Percentiles rank a stretch among this genome's conserved stretches.
phyloP scores from a whole-genome alignment of 192 early-diverging fungal genomes.

The Coemansia sp. region DNA sequence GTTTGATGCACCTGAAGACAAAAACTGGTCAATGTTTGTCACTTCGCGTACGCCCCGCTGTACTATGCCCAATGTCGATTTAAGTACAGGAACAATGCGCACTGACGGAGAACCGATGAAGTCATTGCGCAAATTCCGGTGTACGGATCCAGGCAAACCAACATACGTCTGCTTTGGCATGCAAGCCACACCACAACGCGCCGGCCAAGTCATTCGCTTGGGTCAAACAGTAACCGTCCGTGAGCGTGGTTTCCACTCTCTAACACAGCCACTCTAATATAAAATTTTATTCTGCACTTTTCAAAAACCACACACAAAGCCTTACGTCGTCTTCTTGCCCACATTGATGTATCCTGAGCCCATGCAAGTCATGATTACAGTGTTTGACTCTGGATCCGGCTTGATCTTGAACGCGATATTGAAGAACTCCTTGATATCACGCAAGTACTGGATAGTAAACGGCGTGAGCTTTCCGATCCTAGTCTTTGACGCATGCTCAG shows the following conservation, averaged over 20 bases:
- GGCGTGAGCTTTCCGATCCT: conserved; percentile 82
- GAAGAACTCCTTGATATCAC: conserved; percentile 89
- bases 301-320: background rate
- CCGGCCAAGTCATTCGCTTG: conserved; percentile 26
- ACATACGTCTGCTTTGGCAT: conserved; percentile 46
- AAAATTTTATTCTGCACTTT: background rate
- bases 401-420: conserved; percentile 91
- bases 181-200: conserved; percentile 33
- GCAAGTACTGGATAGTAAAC: conserved; percentile 90
- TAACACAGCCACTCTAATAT: conserved; percentile 36
- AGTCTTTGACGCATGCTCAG: conserved; percentile 93
- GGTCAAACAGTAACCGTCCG: conserved; percentile 28
- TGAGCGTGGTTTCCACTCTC: conserved; percentile 37
- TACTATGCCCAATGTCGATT: conserved; percentile 64
- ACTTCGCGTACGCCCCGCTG: conserved; percentile 63
- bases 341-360: conserved; percentile 90
- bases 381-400: conserved; percentile 69
- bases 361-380: conserved; percentile 81
- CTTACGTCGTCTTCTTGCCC: conserved; percentile 76
- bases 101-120: conserved; percentile 57
- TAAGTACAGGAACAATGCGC: conserved; percentile 52
- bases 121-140: conserved; percentile 58
- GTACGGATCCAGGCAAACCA: conserved; percentile 45
- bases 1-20: conserved; percentile 21
- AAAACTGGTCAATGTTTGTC: conserved; percentile 53